Percentiles rank a stretch among this genome's conserved stretches.
Conservation (phyloP, 345 rosid genomes). For the Citrus medica region DNA sequence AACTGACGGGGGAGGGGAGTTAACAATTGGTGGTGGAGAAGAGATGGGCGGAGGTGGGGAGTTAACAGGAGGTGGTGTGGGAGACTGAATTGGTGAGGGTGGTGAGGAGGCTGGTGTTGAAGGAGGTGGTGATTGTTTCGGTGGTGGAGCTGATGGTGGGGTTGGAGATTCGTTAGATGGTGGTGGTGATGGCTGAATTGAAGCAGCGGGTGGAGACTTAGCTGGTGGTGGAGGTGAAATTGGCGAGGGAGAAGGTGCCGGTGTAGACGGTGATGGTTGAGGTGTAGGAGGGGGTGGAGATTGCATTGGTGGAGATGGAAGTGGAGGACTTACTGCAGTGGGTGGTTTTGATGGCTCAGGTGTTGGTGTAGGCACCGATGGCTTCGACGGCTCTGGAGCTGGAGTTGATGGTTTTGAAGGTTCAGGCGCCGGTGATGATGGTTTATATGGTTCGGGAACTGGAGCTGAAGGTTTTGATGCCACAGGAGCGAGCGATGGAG, state of each 20-base stretch:
- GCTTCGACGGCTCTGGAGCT: not conserved
- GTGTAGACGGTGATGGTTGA: not conserved
- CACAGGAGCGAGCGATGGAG: not conserved
- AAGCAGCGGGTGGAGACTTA: not conserved
- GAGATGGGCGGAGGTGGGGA: slow-evolving; percentile 23
- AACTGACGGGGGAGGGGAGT: slow-evolving; percentile 20
- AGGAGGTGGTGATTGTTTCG: not conserved
- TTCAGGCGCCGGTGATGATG: not conserved
- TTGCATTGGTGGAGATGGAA: slow-evolving; percentile 12
- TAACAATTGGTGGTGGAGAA: slow-evolving; percentile 12
- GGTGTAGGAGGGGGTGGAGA: slow-evolving; percentile 12
- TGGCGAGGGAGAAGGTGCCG: not conserved
- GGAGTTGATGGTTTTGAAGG: not conserved
- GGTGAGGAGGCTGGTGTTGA: not conserved
- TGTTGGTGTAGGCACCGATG: not conserved
- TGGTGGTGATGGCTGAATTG: slow-evolving; percentile 1
- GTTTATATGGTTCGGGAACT: not conserved
- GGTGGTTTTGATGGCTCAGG: not conserved
- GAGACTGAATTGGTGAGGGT: slow-evolving; percentile 14
- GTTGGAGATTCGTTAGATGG: not conserved
- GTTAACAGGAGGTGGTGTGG: slow-evolving; percentile 23
- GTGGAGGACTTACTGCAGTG: not conserved
- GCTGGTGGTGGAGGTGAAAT: not conserved
- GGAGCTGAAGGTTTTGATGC: not conserved
- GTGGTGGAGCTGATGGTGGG: not conserved